Evolutionary conservation across 805 yeast species (phyloP).

Genomic region (Vanderwaltozyma polyspora): DNA sequence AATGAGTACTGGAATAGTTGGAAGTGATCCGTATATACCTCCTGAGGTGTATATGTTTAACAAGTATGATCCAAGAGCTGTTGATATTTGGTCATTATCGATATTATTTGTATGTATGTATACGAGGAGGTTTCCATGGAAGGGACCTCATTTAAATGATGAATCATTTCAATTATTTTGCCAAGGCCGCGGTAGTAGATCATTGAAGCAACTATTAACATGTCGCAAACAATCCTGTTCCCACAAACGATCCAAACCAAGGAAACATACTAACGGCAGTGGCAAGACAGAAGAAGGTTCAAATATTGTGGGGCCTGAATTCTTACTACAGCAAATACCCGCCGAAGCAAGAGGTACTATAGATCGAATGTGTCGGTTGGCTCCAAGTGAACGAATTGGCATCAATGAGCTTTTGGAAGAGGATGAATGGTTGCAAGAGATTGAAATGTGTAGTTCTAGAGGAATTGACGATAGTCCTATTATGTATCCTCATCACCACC

Average conservation of each 20-base stretch:
- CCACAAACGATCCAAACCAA: too few relatives aligned
- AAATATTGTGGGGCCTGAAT: neutral
- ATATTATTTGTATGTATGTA: slow-evolving; percentile 89
- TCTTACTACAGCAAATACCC: neutral
- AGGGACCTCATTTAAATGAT: slow-evolving; percentile 74
- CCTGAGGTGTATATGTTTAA: slow-evolving; percentile 82
- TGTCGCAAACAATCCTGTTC: too few relatives aligned
- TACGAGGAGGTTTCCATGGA: slow-evolving; percentile 88
- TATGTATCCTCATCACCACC: neutral
- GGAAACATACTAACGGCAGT: neutral
- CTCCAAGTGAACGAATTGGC: neutral
- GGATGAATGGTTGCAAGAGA: neutral
- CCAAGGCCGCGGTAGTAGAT: slow-evolving; percentile 55
- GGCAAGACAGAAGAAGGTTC: neutral
- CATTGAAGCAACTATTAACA: slow-evolving; percentile 52
- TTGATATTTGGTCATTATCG: slow-evolving; percentile 89
- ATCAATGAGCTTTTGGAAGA: neutral
- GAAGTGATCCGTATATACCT: slow-evolving; percentile 82
- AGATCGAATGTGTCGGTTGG: neutral
- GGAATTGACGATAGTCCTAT: neutral
- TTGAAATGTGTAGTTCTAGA: neutral
- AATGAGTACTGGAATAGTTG: slow-evolving; percentile 81
- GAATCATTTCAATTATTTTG: slow-evolving; percentile 76
- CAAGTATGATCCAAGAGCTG: slow-evolving; percentile 84
- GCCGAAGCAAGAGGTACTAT: neutral